Conservation (phyloP, 305 asterid genomes). For the Galium porrigens region DNA sequence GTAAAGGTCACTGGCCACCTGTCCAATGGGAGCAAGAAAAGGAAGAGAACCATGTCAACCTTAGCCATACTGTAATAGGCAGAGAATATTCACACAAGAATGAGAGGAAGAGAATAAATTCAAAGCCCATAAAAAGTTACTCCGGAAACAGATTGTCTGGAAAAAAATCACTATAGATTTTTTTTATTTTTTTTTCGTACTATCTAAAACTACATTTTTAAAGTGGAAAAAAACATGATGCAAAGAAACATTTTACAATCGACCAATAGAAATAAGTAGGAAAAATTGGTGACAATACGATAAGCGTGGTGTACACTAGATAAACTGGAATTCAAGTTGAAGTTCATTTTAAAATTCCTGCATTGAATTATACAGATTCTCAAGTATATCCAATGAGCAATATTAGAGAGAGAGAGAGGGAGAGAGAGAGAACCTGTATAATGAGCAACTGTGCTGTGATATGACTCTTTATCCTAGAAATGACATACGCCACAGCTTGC, state of each 20-base stretch:
- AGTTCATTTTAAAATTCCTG: not conserved
- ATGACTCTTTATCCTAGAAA: constrained; percentile 77
- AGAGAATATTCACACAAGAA: too few relatives aligned
- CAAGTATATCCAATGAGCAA: not conserved
- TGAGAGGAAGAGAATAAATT: too few relatives aligned
- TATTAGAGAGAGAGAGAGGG: constrained; percentile 5
- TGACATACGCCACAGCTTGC: constrained; percentile 57
- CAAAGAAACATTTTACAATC: not conserved
- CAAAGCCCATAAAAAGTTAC: too few relatives aligned
- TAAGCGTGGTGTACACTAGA: not conserved
- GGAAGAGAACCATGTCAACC: not conserved
- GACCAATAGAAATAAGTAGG: not conserved
- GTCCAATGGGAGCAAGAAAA: constrained; percentile 5
- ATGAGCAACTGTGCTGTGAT: constrained; percentile 62
- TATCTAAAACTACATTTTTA: too few relatives aligned
- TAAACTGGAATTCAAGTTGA: not conserved
- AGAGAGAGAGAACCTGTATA: constrained; percentile 41
- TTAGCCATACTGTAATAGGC: not conserved
- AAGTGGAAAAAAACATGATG: too few relatives aligned
- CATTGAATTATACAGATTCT: too few relatives aligned
- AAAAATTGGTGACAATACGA: not conserved
- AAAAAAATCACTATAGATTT: too few relatives aligned
- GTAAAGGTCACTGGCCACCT: constrained; percentile 79
- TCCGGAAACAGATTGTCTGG: too few relatives aligned
- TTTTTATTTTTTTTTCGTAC: too few relatives aligned